A percentile compares a stretch with the other conserved stretches of the same genome.
Evolutionary conservation across 805 yeast genomes (phyloP).

Genomic region (Lipomyces orientalis): DNA sequence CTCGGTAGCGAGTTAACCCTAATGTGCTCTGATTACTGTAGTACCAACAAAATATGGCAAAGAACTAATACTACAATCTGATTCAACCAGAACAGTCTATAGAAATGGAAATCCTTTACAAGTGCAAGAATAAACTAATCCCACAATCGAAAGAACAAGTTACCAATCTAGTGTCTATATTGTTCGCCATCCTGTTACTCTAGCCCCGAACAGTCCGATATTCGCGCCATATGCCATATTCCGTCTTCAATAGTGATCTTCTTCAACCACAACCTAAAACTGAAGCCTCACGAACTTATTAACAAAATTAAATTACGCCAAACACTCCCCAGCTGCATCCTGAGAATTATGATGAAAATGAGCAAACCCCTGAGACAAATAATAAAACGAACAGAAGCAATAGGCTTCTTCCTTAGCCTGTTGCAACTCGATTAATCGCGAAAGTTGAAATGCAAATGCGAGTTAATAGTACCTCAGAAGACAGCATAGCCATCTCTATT

Average conservation of each 20-base stretch:
- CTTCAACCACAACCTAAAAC: background rate
- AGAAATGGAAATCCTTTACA: background rate
- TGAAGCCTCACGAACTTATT: background rate
- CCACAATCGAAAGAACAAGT: too few relatives aligned
- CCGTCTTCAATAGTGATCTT: background rate
- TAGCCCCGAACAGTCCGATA: background rate
- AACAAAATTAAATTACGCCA: background rate
- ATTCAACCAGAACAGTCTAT: background rate
- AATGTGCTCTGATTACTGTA: too few relatives aligned
- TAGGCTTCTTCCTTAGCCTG: background rate
- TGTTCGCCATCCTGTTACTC: background rate
- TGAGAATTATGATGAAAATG: background rate
- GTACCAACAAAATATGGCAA: too few relatives aligned
- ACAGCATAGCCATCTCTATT: constrained; percentile 93
- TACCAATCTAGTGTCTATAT: too few relatives aligned
- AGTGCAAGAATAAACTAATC: too few relatives aligned
- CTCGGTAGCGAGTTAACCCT: too few relatives aligned
- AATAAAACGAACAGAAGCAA: background rate
- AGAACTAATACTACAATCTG: too few relatives aligned
- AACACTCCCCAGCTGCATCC: background rate
- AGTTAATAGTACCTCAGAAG: constrained; percentile 54
- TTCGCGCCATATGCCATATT: background rate
- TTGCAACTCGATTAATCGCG: background rate
- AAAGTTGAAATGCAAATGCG: background rate
- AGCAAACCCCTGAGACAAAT: background rate